These are phyloP conservation scores for Colletotrichum sp. DNA, from an alignment of 2,329 filamentous ascomycete species.

Conservation along the genomic window DNA sequence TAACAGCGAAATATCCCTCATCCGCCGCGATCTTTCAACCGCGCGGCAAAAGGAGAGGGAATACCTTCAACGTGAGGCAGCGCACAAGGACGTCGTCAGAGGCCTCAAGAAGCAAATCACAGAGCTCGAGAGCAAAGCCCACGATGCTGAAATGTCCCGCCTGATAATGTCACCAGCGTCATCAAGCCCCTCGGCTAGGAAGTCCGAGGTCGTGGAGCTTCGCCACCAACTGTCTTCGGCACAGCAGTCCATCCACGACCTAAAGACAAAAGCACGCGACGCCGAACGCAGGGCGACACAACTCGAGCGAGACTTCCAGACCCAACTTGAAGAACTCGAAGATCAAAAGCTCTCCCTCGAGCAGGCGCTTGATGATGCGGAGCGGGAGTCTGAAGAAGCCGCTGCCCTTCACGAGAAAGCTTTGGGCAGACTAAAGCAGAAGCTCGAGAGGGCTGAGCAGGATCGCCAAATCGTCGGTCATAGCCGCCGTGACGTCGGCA, in stretches of 20 bases:
- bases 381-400: conserved; percentile 55
- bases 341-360: conserved; percentile 65
- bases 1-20: conserved; percentile 60
- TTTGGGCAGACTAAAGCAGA: conserved; percentile 49
- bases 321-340: conserved; percentile 61
- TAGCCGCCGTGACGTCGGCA: conserved; percentile 28
- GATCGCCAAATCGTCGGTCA: conserved; percentile 41
- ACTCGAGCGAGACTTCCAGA: conserved; percentile 53
- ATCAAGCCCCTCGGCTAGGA: conserved; percentile 57
- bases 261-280: conserved; percentile 55
- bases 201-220: conserved; percentile 63
- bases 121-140: conserved; percentile 71
- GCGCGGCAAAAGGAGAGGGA: conserved; percentile 71
- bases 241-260: conserved; percentile 63
- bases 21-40: conserved; percentile 67
- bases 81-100: conserved; percentile 67
- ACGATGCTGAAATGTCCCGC: conserved; percentile 65
- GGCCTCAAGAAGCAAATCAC: conserved; percentile 68
- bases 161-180: conserved; percentile 49
- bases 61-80: conserved; percentile 67
- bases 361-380: conserved; percentile 61
- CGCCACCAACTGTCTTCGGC: conserved; percentile 66
- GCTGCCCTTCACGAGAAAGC: conserved; percentile 47
- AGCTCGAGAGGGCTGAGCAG: conserved; percentile 57
- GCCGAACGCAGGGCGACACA: conserved; percentile 51